These are phyloP conservation scores for Turnera subulata DNA, from an alignment of 345 rosid species.

Conservation along the genomic window DNA sequence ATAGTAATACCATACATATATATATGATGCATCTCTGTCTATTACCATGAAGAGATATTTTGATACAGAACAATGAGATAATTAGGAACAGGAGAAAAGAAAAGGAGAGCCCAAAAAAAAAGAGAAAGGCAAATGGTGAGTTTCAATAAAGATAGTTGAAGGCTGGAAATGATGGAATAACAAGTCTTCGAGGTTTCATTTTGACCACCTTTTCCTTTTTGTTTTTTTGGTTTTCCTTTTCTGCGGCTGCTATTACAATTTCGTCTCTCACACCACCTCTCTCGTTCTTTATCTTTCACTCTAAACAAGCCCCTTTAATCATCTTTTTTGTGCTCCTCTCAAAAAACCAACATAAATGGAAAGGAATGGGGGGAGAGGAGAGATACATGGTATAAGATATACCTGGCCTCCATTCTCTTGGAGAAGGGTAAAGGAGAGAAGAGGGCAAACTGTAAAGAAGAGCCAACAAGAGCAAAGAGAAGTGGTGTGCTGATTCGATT, in stretches of 20 bases:
- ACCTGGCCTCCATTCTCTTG: constrained; percentile 56
- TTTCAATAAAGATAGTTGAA: constrained; percentile 46
- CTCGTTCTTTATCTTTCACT: no score
- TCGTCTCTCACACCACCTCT: background rate
- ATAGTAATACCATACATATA: no score
- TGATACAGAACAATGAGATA: no score
- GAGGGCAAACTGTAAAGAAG: constrained; percentile 47
- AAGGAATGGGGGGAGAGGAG: background rate
- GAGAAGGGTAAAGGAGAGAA: constrained; percentile 42
- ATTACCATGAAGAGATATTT: no score
- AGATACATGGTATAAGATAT: background rate
- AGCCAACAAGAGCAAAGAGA: constrained; percentile 28
- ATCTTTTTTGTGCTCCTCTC: no score
- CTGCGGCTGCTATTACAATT: constrained; percentile 29
- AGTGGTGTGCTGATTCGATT: constrained; percentile 44
- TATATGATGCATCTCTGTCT: no score
- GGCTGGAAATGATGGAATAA: constrained; percentile 35
- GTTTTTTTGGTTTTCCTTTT: constrained; percentile 15
- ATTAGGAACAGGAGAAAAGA: background rate
- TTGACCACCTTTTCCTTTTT: constrained; percentile 47
- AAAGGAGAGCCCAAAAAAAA: constrained; percentile 11
- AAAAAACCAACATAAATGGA: no score
- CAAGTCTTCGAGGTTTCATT: constrained; percentile 41
- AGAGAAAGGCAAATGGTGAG: constrained; percentile 41
- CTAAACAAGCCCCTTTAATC: background rate